A percentile compares a stretch with the other conserved stretches of the same genome.
phyloP scores from a whole-genome alignment of 768 basidiomycete species.

The Calocera cornea region DNA sequence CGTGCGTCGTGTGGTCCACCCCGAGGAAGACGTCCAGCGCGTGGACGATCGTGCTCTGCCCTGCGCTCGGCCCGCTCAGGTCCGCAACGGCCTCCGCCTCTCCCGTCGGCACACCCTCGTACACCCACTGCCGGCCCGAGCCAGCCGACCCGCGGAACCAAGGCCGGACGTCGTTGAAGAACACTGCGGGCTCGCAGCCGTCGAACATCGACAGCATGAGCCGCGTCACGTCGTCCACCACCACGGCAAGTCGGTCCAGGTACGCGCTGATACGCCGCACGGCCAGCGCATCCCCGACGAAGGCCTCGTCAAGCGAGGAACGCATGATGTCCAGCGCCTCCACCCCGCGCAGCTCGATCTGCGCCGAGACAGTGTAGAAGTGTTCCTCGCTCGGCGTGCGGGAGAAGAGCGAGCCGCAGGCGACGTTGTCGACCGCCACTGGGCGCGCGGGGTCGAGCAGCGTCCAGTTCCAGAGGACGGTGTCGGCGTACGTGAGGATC shows the following conservation, averaged over 20 bases:
- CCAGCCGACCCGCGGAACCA: conserved; percentile 62
- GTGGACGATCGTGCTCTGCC: conserved; percentile 85
- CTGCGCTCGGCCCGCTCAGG: conserved; percentile 81
- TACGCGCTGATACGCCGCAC: conserved; percentile 52
- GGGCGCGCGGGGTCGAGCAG: conserved; percentile 12
- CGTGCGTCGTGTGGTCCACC: conserved; percentile 43
- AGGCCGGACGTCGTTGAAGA: conserved; percentile 80
- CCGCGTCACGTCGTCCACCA: conserved; percentile 49
- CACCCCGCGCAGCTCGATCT: conserved; percentile 76
- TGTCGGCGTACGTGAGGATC: conserved; percentile 79
- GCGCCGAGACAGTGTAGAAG: conserved; percentile 75
- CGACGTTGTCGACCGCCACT: conserved; percentile 36
- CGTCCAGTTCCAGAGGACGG: conserved; percentile 67
- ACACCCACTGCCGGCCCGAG: conserved; percentile 36
- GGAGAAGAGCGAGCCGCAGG: conserved; percentile 59
- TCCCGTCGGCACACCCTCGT: conserved; percentile 54
- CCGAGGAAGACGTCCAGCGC: conserved; percentile 61
- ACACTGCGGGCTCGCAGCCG: conserved; percentile 59
- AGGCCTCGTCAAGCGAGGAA: conserved; percentile 72
- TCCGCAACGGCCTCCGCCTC: conserved; percentile 22
- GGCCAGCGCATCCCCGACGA: conserved; percentile 59
- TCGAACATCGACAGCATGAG: conserved; percentile 52
- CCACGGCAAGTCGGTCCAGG: conserved; percentile 44
- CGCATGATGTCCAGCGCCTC: conserved; percentile 78
- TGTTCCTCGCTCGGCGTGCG: conserved; percentile 65